Base-by-base conservation (phyloP, 164 flowering plant species). In the Kalanchoe fedtschenkoi region DNA sequence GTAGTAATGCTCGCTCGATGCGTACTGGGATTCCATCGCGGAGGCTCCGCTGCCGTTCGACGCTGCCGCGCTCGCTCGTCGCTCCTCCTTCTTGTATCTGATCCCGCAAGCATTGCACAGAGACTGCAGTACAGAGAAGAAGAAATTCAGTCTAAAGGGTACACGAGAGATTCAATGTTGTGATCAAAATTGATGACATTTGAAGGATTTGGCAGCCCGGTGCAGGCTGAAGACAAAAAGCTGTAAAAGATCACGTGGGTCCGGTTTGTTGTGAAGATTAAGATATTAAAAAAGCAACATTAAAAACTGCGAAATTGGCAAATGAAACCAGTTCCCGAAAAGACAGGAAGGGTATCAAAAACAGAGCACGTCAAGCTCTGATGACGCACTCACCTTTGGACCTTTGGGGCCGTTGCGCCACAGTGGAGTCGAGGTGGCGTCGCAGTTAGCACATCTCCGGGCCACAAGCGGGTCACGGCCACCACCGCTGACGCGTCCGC, bases 361-460 rank as follows among this genome's bases (percentile, higher is more conserved):
- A 51, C 56, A 26, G 56, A 51, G 32, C 56, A 51, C 56, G 56
- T 22, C n/a, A n/a, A n/a, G n/a, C n/a, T 24, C 32, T 24, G 5
- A 3, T 51, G 5, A 51, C 56, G 24, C 26, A 58, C 56, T 51
- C 26, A 58, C 61, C 96, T 95, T 95, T 0, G 97, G 99, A 62
- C 99, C 99, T 68, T 89, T 72, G 0, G 99, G 99, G 16, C 99
- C 99, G 57, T 95, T 95, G 21, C 99, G 75, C 99, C 99, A 95
- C 3, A 95, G 91, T 0, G 99, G 99, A 5, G 99, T 95, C 10
- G 99, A 89, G 28, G 99, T 95, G 61, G 99, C 91, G 77, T 91
- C 99, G 60, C 99, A 95, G 71, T 89, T 95, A 64, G 99, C 95
- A 54, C 99, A 95, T 3, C 99, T 82, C 29, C 99, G 89, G 43